phyloP scores from a whole-genome alignment of 2,329 filamentous ascomycete genomes.

The Ophiosphaerella narmari region DNA sequence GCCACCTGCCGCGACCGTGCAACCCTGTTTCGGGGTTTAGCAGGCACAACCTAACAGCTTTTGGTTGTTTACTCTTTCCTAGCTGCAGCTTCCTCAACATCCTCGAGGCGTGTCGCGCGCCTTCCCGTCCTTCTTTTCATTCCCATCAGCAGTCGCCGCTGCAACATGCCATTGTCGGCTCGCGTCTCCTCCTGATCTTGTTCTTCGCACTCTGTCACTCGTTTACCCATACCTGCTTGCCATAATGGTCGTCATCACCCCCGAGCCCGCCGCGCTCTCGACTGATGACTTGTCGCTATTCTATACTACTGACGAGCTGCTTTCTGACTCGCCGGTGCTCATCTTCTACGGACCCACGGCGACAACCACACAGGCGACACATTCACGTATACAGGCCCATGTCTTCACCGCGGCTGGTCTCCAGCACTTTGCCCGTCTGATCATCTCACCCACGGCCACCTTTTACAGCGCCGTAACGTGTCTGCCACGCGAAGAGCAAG shows the following conservation, averaged over 20 bases:
- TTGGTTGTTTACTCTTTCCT: constrained; percentile 29
- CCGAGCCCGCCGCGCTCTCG: constrained; percentile 75
- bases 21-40: constrained; percentile 25
- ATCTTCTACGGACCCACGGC: constrained; percentile 93
- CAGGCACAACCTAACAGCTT: constrained; percentile 6
- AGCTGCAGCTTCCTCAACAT: constrained; percentile 11
- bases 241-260: constrained; percentile 81
- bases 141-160: constrained; percentile 8
- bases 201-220: constrained; percentile 31
- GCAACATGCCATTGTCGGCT: constrained; percentile 29
- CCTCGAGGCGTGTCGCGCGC: constrained; percentile 11
- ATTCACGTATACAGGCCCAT: constrained; percentile 92
- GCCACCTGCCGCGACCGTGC: constrained; percentile 13
- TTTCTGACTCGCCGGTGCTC: constrained; percentile 79
- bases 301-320: constrained; percentile 82
- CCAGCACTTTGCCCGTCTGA: constrained; percentile 86
- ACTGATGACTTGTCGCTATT: constrained; percentile 84
- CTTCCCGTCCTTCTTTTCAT: constrained; percentile 1
- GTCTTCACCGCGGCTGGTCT: constrained; percentile 88
- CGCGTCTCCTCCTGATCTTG: constrained; percentile 9
- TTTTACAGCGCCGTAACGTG: constrained; percentile 89
- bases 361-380: constrained; percentile 84
- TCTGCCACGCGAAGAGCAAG: constrained; percentile 90
- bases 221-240: constrained; percentile 29
- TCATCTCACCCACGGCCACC: constrained; percentile 88